Base-by-base conservation (phyloP, 1,284 basidiomycete species). In the Ceratobasidium sp. region DNA sequence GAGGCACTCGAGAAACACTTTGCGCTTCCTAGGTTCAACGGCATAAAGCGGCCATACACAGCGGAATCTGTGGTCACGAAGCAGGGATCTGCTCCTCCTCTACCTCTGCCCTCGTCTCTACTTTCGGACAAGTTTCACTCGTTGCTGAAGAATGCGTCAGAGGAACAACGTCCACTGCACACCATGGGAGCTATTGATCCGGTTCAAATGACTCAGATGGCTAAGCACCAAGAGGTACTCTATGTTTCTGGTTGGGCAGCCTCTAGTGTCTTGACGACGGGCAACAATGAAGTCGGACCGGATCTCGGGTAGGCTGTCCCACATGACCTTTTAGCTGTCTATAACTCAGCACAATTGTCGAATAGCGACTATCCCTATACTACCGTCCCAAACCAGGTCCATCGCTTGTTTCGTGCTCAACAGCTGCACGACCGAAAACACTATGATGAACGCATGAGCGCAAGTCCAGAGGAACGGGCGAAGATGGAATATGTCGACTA, bases 191-290 rank as follows among this genome's bases (percentile, higher is more conserved):
- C 92, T 16, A 90, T 97, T 74, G 94, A 97, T 79, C 95, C 94
- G 0, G 88, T 96, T 2, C 94, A 97, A 82, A 93, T 96, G 90
- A 94, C 95, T 0, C 97, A 99, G 82, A 98, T 98, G 96, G 97
- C 96, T 8, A 87, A 88, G 78, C 88, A 96, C 81, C 94, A 97
- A 78, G 94, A 98, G 79, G 92, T 94, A 26, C 92, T 98, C 59
- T 99, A 99, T 80, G 87, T 99, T 30, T 97, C 94, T 46, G 97
- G 97, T 30, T 99, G 97, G 89, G 94, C 92, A 28, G 87, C 89
- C 43, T 93, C 91, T 55, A 98, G 96, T 73, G 87, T 96, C 71
- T 85, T 94, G 64, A 94, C 93, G 28, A 97, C 96, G 1, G 92
- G 90, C 34, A 93, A 89, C 78, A 96, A 98, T 79, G 97, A 99